These are phyloP conservation scores for Lactarius evosmus DNA, from an alignment of 768 basidiomycete species.

Conservation along the genomic window DNA sequence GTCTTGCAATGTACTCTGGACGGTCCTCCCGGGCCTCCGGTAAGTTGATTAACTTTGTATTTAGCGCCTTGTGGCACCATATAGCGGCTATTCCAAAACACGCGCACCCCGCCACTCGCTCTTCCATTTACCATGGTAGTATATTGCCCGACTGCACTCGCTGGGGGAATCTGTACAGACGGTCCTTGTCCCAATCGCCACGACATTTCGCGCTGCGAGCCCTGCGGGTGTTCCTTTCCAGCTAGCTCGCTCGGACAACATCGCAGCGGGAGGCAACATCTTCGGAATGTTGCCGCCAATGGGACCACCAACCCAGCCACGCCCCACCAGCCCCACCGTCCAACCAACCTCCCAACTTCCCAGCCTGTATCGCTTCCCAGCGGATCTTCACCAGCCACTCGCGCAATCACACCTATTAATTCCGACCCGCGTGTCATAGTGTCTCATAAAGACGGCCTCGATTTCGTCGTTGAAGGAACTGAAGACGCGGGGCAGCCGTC, in stretches of 20 bases:
- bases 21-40: no score
- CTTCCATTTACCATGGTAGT: constrained; percentile 16
- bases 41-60: no score
- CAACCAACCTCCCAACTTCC: not conserved
- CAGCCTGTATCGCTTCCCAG: not conserved
- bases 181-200: constrained; percentile 27
- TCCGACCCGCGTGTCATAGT: constrained; percentile 7
- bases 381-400: not conserved
- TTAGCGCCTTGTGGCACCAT: not conserved
- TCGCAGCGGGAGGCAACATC: constrained; percentile 3
- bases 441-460: constrained; percentile 14
- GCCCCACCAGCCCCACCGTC: not conserved
- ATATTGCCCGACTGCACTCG: constrained; percentile 10
- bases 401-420: not conserved
- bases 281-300: constrained; percentile 3
- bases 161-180: constrained; percentile 25
- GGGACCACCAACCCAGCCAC: not conserved
- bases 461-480: constrained; percentile 7
- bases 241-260: constrained; percentile 1
- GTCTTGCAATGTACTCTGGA: no score
- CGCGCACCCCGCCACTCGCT: not conserved
- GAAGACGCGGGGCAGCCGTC: not conserved
- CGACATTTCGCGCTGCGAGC: constrained; percentile 29
- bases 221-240: constrained; percentile 25
- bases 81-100: not conserved